These are phyloP conservation scores for Ustulina deusta DNA, from an alignment of 2,329 filamentous ascomycete species.

Conservation along the genomic window DNA sequence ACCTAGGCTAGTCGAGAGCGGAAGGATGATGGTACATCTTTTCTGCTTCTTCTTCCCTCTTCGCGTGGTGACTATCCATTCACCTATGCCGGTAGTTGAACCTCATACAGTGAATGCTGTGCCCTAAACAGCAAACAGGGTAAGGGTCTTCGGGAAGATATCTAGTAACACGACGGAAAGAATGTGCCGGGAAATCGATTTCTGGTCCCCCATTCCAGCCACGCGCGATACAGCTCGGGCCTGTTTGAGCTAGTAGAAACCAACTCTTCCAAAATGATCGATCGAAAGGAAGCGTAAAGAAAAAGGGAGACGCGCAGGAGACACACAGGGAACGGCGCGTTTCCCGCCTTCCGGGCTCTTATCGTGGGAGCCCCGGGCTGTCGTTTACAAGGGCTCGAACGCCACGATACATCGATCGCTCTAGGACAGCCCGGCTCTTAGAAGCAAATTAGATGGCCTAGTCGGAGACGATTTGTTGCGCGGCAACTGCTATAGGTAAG, in stretches of 20 bases:
- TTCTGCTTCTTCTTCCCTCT: background rate
- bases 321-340: background rate
- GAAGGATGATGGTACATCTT: background rate
- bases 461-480: constrained; percentile 9
- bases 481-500: background rate
- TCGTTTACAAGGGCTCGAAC: constrained; percentile 14
- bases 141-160: constrained; percentile 35
- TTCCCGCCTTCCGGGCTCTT: constrained; percentile 10
- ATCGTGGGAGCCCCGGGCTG: background rate
- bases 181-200: constrained; percentile 46
- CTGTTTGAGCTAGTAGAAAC: constrained; percentile 40
- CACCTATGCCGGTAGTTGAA: background rate
- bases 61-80: background rate
- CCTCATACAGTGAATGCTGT: background rate
- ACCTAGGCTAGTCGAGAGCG: background rate
- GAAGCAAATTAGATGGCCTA: background rate
- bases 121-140: constrained; percentile 30
- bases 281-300: constrained; percentile 37
- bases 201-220: constrained; percentile 47
- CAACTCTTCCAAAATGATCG: constrained; percentile 40
- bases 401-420: constrained; percentile 16
- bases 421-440: background rate
- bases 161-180: constrained; percentile 42
- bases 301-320: constrained; percentile 19
- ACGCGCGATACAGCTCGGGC: constrained; percentile 44